Evolutionary conservation across 2,329 filamentous ascomycete genomes (phyloP), one percentile per base, ranked within the genome.

Genomic region (Cercospora sp.): DNA sequence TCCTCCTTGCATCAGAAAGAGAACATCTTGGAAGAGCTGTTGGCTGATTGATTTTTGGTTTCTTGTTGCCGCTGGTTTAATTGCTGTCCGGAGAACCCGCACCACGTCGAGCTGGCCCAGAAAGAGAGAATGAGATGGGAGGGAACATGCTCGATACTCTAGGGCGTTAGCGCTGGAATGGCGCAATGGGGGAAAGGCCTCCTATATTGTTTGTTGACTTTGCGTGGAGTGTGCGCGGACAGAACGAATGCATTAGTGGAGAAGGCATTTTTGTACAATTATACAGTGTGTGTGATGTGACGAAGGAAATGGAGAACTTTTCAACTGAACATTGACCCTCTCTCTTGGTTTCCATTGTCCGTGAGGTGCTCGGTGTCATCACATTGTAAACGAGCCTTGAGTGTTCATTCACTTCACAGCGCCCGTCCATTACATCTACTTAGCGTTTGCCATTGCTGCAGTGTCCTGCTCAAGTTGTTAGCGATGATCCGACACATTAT

Each of bases 371-470:
- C 33, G 33, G 33, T 40, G 33, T 40, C 33, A 16, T 40, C 33
- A 13, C 13, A 40, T 13, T 16, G 16, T 40, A 5, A 40, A 40
- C 5, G 33, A 40, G 33, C 33, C 33, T 40, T 13, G 12, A 40
- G 33, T 16, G 12, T 40, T 42, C 13, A 42, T 42, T 42, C 16
- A 42, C 36, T 42, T 16, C 36, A 13, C 45, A 26, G 20, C 45
- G 12, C 20, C 45, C 5, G 10, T 20, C 18, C 9, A 20, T 23
- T 23, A 12, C 18, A 23, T 48, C 62, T 70, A 74, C 61, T 71
- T 71, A 2, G 73, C 73, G 36, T 63, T 66, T 28, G 72, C 65
- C 73, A 73, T 74, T 6, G 73, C 73, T 20, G 71, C 73, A 42
- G 73, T 72, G 42, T 75, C 73, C 73, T 75, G 33, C n/a, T 16